phyloP scores from a whole-genome alignment of 2,329 filamentous ascomycete genomes.

The Juglanconis oblonga region DNA sequence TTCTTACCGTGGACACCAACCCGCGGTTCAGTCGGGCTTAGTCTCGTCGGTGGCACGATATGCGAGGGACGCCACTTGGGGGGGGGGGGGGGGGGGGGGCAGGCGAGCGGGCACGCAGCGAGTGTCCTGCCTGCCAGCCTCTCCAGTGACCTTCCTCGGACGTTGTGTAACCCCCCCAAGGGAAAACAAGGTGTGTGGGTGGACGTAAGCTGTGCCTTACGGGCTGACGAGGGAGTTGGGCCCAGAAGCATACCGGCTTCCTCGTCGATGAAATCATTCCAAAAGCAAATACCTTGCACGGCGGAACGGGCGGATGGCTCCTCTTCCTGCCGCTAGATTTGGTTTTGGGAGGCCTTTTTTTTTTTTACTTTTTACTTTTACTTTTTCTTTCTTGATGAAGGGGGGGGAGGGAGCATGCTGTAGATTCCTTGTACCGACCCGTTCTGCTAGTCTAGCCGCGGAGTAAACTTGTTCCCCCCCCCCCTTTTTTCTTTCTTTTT shows the following conservation, averaged over 20 bases:
- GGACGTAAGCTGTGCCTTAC: slow-evolving; percentile 7
- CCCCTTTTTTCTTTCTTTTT: not conserved
- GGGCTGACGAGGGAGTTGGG: not conserved
- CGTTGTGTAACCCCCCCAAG: slow-evolving; percentile 13
- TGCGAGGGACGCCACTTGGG: not conserved
- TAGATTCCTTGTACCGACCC: no score
- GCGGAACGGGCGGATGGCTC: not conserved
- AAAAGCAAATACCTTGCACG: not conserved
- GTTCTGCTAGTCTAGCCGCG: no score
- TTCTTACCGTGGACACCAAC: slow-evolving; percentile 8
- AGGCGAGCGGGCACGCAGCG: not conserved
- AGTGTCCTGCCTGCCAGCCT: not conserved
- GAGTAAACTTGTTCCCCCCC: no score
- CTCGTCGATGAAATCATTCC: not conserved
- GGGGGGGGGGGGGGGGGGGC: not conserved
- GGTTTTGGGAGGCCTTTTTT: not conserved
- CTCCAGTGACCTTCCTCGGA: slow-evolving; percentile 18
- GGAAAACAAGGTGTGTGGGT: not conserved
- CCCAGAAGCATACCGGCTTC: not conserved
- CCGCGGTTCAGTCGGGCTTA: no score
- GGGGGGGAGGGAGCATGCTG: no score
- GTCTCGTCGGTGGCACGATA: slow-evolving; percentile 1
- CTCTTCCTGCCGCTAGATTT: not conserved
- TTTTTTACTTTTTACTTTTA: not conserved
- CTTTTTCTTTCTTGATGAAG: no score